phyloP scores from a whole-genome alignment of 2,329 filamentous ascomycete species.

The Emericellopsis cladophorae region DNA sequence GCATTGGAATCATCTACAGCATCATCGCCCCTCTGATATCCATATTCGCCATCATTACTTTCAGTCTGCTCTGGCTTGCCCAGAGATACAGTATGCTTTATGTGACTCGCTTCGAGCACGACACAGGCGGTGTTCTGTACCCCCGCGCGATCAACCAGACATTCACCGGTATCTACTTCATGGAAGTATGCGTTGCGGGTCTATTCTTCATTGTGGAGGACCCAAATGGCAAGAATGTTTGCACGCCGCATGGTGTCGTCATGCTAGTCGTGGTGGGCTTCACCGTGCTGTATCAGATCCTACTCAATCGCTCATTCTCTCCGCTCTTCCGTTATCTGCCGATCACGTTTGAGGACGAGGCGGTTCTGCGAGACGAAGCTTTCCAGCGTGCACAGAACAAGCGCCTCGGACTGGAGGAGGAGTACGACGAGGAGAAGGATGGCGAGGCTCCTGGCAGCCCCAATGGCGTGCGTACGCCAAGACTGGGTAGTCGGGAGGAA shows the following conservation, averaged over 20 bases:
- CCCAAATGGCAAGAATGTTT: slow-evolving; percentile 37
- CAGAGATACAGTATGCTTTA: slow-evolving; percentile 97
- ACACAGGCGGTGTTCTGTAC: slow-evolving; percentile 88
- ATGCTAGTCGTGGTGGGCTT: slow-evolving; percentile 68
- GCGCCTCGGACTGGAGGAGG: slow-evolving; percentile 50
- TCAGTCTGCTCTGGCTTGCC: slow-evolving; percentile 82
- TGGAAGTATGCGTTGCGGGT: slow-evolving; percentile 83
- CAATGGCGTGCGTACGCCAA: background rate
- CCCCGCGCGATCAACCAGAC: slow-evolving; percentile 89
- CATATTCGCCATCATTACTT: slow-evolving; percentile 87
- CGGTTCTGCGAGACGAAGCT: slow-evolving; percentile 76
- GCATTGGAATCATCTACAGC: slow-evolving; percentile 80
- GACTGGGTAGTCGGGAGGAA: slow-evolving; percentile 14
- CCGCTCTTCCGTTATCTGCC: slow-evolving; percentile 83
- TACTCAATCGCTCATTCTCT: slow-evolving; percentile 72
- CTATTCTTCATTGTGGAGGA: slow-evolving; percentile 72
- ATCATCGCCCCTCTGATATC: slow-evolving; percentile 84
- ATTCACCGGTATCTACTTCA: slow-evolving; percentile 87
- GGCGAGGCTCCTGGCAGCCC: background rate
- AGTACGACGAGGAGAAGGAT: slow-evolving; percentile 27
- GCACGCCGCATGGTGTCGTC: slow-evolving; percentile 64
- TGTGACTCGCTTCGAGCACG: slow-evolving; percentile 76
- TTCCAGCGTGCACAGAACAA: slow-evolving; percentile 70
- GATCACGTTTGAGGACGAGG: slow-evolving; percentile 92
- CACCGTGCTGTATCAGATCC: slow-evolving; percentile 65